phyloP scores from a whole-genome alignment of 2,329 filamentous ascomycete species.

The Chaetomium sp. region DNA sequence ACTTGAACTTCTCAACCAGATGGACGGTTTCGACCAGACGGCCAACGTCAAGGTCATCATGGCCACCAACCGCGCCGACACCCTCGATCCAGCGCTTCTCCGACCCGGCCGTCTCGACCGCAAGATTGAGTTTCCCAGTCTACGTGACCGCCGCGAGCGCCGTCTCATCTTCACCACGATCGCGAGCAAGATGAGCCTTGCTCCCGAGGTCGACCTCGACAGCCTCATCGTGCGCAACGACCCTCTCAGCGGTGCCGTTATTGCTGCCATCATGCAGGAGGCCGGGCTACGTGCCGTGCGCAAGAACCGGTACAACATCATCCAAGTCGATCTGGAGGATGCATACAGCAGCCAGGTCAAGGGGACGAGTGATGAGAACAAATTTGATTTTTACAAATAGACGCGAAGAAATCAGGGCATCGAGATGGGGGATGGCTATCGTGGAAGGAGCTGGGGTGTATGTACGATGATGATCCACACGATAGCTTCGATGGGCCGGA shows the following conservation, averaged over 20 bases:
- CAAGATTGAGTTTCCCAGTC: conserved; percentile 97
- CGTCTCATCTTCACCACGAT: conserved; percentile 98
- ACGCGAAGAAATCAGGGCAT: not conserved
- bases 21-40: conserved; percentile 99
- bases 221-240: conserved; percentile 95
- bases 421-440: not conserved
- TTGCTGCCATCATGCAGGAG: conserved; percentile 99
- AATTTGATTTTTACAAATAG: conserved; percentile 91
- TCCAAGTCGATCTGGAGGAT: conserved; percentile 92
- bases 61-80: conserved; percentile 98
- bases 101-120: conserved; percentile 92
- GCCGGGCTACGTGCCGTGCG: conserved; percentile 87
- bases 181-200: conserved; percentile 91
- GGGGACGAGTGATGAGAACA: conserved; percentile 58
- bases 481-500: too few relatives aligned
- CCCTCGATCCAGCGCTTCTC: conserved; percentile 87
- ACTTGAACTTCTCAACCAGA: conserved; percentile 95
- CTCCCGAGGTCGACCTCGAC: conserved; percentile 93
- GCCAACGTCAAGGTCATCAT: conserved; percentile 99
- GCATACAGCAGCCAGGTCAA: conserved; percentile 97
- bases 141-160: conserved; percentile 88
- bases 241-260: conserved; percentile 88
- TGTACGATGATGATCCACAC: too few relatives aligned
- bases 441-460: not conserved
- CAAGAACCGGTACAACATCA: conserved; percentile 99